Evolutionary conservation across 495 filamentous ascomycete genomes (phyloP).

Genomic region (Neurospora tetrasperma): DNA sequence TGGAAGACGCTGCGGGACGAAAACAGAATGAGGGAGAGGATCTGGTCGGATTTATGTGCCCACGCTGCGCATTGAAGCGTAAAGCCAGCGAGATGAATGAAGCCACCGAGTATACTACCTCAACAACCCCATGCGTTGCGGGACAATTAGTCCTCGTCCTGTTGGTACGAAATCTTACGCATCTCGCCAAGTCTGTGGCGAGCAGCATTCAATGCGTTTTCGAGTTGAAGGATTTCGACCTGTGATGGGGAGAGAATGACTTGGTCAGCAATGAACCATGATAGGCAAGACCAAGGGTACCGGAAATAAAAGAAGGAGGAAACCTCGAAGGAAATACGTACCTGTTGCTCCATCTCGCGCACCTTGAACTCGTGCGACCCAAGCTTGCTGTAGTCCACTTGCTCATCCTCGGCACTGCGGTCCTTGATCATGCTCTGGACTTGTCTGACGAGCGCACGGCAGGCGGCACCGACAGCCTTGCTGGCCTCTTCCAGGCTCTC

Average conservation of each 20-base stretch:
- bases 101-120: neutral
- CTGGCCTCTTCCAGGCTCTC: conserved; percentile 82
- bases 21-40: neutral
- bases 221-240: conserved; percentile 96
- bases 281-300: neutral
- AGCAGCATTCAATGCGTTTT: conserved; percentile 75
- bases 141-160: conserved; percentile 39
- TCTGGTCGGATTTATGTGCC: neutral
- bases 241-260: conserved; percentile 23
- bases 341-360: conserved; percentile 98
- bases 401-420: conserved; percentile 70
- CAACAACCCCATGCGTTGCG: neutral
- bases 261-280: conserved; percentile 9
- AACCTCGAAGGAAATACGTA: conserved; percentile 34
- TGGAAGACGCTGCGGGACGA: neutral
- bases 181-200: conserved; percentile 86
- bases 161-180: conserved; percentile 96
- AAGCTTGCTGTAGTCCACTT: conserved; percentile 78
- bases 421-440: conserved; percentile 90
- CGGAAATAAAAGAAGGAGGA: conserved; percentile 9
- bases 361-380: conserved; percentile 96
- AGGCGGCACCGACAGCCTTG: conserved; percentile 86
- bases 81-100: neutral
- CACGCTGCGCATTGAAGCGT: neutral
- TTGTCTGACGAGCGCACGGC: conserved; percentile 77